Conservation (phyloP, 768 basidiomycete species). For the Termitomyces sp. region DNA sequence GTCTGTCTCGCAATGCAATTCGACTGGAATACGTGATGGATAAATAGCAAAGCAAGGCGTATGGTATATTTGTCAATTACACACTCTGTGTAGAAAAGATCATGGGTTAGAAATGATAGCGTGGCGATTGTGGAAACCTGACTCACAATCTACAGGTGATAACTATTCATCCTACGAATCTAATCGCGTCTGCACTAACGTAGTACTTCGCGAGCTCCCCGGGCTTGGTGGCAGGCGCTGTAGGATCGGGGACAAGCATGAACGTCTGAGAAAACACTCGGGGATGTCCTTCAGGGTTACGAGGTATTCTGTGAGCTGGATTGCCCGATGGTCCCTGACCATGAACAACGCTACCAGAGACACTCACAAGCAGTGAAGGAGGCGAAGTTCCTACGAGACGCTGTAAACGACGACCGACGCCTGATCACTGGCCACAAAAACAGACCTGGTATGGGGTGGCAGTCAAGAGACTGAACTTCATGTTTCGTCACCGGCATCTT, state of each 20-base stretch:
- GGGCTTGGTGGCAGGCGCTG: slow-evolving; percentile 53
- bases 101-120: neutral
- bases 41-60: neutral
- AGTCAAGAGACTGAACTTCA: slow-evolving; percentile 84
- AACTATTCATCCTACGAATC: slow-evolving; percentile 59
- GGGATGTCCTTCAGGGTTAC: slow-evolving; percentile 68
- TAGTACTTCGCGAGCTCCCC: slow-evolving; percentile 82
- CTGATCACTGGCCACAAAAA: slow-evolving; percentile 1
- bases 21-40: slow-evolving; percentile 2
- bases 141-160: slow-evolving; percentile 9
- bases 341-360: slow-evolving; percentile 75
- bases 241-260: slow-evolving; percentile 73
- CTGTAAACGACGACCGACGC: neutral
- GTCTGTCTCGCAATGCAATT: neutral
- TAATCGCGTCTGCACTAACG: slow-evolving; percentile 69
- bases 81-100: neutral
- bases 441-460: slow-evolving; percentile 82
- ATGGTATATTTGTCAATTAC: slow-evolving; percentile 1
- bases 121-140: neutral
- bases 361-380: slow-evolving; percentile 72
- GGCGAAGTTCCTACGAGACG: slow-evolving; percentile 59
- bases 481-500: slow-evolving; percentile 79
- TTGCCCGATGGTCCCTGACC: slow-evolving; percentile 57
- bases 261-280: slow-evolving; percentile 87
- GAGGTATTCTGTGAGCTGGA: slow-evolving; percentile 41